Evolutionary conservation across 768 basidiomycete species (phyloP).

Genomic region (Podaxis rugospora): DNA sequence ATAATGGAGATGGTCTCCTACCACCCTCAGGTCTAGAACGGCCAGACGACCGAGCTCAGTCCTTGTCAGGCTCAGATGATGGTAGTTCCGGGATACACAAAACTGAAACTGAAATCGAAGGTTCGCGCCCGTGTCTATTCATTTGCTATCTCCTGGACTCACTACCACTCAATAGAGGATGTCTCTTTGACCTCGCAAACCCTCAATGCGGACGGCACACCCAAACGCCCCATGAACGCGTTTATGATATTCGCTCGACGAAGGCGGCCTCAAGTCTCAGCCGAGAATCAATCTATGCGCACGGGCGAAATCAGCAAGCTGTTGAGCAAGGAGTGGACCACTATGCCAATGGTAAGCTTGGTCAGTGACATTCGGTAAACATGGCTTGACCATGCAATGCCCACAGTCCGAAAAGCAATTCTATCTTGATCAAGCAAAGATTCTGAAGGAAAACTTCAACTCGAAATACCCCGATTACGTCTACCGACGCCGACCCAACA

Average conservation of each 20-base stretch:
- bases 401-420: constrained; percentile 76
- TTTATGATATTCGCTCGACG: constrained; percentile 91
- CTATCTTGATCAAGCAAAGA: constrained; percentile 83
- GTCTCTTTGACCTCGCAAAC: constrained; percentile 67
- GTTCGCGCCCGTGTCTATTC: constrained; percentile 24
- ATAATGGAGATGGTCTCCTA: neutral
- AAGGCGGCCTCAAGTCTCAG: constrained; percentile 76
- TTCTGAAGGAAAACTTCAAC: constrained; percentile 83
- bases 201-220: constrained; percentile 82
- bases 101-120: constrained; percentile 42
- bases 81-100: constrained; percentile 39
- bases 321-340: constrained; percentile 80
- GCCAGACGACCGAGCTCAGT: constrained; percentile 40
- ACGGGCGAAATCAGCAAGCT: constrained; percentile 90
- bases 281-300: constrained; percentile 86
- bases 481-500: constrained; percentile 83
- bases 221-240: constrained; percentile 89
- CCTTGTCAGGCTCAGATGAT: constrained; percentile 56
- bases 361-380: constrained; percentile 10
- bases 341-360: constrained; percentile 64
- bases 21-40: constrained; percentile 18
- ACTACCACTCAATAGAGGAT: constrained; percentile 26
- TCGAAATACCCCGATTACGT: constrained; percentile 86
- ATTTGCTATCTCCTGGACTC: constrained; percentile 1
- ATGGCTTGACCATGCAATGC: constrained; percentile 9